Conservation (phyloP, 257 asterid genomes). For the Coffea eugenioides region DNA sequence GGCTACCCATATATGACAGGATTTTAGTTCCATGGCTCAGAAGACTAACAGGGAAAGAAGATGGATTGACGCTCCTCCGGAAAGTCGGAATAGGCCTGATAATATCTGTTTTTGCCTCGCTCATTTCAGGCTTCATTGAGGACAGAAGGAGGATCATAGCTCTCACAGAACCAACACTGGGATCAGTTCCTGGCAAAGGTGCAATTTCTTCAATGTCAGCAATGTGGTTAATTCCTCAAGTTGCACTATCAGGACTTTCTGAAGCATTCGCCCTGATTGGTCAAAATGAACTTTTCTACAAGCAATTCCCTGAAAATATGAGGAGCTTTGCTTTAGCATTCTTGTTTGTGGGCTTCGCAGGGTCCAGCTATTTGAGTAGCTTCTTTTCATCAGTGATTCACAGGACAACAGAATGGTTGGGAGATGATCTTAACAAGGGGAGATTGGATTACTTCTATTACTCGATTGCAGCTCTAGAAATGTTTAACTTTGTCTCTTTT, state of each 20-base stretch:
- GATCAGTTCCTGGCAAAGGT: background rate
- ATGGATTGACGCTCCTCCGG: conserved; percentile 34
- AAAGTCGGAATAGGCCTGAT: conserved; percentile 29
- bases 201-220: conserved; percentile 33
- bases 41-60: conserved; percentile 21
- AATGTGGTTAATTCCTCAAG: conserved; percentile 36
- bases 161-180: conserved; percentile 16
- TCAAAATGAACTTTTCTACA: conserved; percentile 31
- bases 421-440: conserved; percentile 39
- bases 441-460: conserved; percentile 39
- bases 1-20: conserved; percentile 31
- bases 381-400: conserved; percentile 28
- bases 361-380: conserved; percentile 30
- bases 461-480: conserved; percentile 24
- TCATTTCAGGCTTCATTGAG: conserved; percentile 26
- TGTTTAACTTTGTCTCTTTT: conserved; percentile 27
- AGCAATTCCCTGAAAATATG: conserved; percentile 43
- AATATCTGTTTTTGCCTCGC: conserved; percentile 8
- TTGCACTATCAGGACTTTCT: conserved; percentile 26
- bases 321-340: conserved; percentile 36
- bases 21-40: conserved; percentile 25
- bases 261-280: conserved; percentile 35
- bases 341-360: conserved; percentile 28
- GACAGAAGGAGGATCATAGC: conserved; percentile 9
- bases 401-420: conserved; percentile 30